Base-by-base conservation (phyloP, 352 stramenopile genomes). In the Plasmopara viticola region DNA sequence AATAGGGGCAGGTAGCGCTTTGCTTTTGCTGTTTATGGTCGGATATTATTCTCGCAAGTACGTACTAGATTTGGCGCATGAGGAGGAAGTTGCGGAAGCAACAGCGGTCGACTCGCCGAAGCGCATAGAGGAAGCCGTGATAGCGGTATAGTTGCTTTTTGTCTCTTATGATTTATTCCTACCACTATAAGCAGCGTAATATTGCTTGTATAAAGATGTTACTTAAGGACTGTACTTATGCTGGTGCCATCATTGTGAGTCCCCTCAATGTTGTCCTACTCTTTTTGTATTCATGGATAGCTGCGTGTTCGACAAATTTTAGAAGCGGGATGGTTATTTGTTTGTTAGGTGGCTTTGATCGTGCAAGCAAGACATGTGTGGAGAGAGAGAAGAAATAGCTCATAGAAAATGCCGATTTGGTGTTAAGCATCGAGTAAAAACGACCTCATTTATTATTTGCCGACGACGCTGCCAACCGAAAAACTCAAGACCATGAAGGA, bases 41-140 rank as follows among this genome's bases (percentile, higher is more conserved):
- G 80, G 80, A 0, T 66, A 72, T 12, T 87, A 87, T 53, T 87
- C 80, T 30, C 71, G 80, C 18, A 83, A 85, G 49, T 78, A 90
- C 54, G 69, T 90, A 30, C 51, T 87, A 42, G 58, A 46, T 25
- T 53, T 90, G 10, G 73, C 77, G 2, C 58, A 86, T 38, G 56
- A 84, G 46, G 74, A 85, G 56, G 65, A 62, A 29, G 18, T 52
- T 9, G 52, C 44, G 0, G 44, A 48, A 12, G 40, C 18, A 13
- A 48, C 48, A 15, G 33, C 33, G 6, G 18, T 37, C 29, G 8
- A 34, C 40, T 14, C 31, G 8, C 18, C 29, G 15, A 57, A 52
- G 28, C 45, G 34, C n/a, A 53, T 35, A n/a, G 51, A 62, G 14
- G 51, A 64, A 48, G 17, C 5, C 37, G 57, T 50, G 17, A 25